Conservation (phyloP, 352 stramenopile genomes). For the Pythium oligandrum region DNA sequence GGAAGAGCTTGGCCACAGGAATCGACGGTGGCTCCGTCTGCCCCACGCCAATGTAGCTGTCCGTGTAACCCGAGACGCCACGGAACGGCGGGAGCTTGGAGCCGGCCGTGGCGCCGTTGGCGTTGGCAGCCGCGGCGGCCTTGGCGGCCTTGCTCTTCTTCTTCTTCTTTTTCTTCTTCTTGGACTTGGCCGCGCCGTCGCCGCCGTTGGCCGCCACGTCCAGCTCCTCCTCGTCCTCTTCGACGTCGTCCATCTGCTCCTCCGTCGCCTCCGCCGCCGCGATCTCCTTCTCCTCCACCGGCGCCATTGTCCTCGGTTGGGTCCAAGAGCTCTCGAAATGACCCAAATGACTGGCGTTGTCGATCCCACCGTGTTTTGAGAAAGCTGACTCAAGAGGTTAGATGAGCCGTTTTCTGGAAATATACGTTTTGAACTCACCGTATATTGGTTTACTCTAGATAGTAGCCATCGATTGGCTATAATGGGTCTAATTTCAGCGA, state of each 20-base stretch:
- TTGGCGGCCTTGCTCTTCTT: conserved; percentile 39
- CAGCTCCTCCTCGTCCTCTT: not conserved
- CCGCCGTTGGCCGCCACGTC: not conserved
- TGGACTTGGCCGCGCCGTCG: conserved; percentile 11
- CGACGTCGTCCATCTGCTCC: conserved; percentile 12
- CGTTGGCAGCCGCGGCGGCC: conserved; percentile 1
- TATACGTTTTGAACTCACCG: no score
- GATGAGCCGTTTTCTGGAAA: no score
- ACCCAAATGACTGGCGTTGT: conserved; percentile 3
- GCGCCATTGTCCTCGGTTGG: conserved; percentile 4
- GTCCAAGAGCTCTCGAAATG: no score
- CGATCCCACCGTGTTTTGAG: conserved; percentile 4
- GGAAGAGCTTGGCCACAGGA: conserved; percentile 75
- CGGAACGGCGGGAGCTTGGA: conserved; percentile 62
- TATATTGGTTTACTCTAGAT: no score
- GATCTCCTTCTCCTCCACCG: conserved; percentile 1
- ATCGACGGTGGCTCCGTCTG: conserved; percentile 97
- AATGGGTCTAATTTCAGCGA: no score
- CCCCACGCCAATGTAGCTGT: conserved; percentile 91
- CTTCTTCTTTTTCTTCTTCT: conserved; percentile 72
- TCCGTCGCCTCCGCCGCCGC: conserved; percentile 1
- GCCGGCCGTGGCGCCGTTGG: conserved; percentile 8
- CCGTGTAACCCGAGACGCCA: conserved; percentile 86
- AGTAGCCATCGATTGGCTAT: no score
- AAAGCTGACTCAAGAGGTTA: no score